These are phyloP conservation scores for Aspergillus sp. DNA, from an alignment of 2,329 filamentous ascomycete species.

Conservation along the genomic window DNA sequence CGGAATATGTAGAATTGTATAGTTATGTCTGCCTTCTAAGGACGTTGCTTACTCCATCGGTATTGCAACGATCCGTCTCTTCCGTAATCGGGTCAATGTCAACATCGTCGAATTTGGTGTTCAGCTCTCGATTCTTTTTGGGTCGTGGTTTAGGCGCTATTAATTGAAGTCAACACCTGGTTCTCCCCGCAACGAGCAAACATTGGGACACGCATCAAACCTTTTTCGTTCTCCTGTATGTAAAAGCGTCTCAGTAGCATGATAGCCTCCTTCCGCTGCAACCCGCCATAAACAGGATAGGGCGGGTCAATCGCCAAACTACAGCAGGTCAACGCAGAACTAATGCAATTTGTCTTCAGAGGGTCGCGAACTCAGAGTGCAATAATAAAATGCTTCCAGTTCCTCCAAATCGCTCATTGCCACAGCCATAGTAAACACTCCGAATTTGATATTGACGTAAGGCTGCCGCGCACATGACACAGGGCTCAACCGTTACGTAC, in stretches of 20 bases:
- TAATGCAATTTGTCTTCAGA: background rate
- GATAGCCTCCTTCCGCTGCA: constrained; percentile 89
- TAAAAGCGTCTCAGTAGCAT: constrained; percentile 92
- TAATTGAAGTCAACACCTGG: constrained; percentile 11
- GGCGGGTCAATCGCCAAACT: constrained; percentile 73
- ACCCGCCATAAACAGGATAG: constrained; percentile 81
- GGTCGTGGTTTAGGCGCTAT: constrained; percentile 62
- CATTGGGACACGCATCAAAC: constrained; percentile 46
- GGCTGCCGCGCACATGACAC: constrained; percentile 96
- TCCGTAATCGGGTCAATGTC: background rate
- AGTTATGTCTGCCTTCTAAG: constrained; percentile 1
- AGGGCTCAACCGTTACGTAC: constrained; percentile 97
- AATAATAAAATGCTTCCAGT: constrained; percentile 91
- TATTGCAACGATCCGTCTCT: background rate
- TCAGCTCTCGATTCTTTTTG: constrained; percentile 64
- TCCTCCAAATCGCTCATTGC: constrained; percentile 95
- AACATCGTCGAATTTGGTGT: constrained; percentile 52
- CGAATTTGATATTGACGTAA: constrained; percentile 84
- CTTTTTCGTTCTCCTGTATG: constrained; percentile 94
- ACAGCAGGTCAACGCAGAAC: constrained; percentile 12
- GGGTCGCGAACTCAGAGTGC: constrained; percentile 61
- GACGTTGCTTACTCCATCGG: background rate
- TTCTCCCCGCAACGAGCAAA: background rate
- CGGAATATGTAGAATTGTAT: constrained; percentile 1
- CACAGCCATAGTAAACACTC: constrained; percentile 90